These are phyloP conservation scores for Astrothelium macrocarpum DNA, from an alignment of 495 filamentous ascomycete genomes.

Conservation along the genomic window DNA sequence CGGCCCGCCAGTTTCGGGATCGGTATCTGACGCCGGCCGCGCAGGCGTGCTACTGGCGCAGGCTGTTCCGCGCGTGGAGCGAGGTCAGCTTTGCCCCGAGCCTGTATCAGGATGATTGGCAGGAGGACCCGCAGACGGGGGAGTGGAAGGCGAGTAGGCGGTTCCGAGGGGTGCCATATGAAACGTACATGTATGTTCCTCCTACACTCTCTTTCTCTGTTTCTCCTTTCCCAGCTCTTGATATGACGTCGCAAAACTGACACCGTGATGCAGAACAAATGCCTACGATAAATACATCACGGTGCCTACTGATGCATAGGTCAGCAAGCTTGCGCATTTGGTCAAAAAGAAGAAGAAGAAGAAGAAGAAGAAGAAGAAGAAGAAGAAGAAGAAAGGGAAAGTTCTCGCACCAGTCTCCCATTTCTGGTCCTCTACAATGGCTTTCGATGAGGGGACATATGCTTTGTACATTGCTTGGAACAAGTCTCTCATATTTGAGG, in stretches of 20 bases:
- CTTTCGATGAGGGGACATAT: no score
- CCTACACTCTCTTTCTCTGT: no score
- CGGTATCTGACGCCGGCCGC: slow-evolving; percentile 28
- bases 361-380: no score
- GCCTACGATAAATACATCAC: not conserved
- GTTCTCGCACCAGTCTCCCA: no score
- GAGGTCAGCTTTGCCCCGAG: slow-evolving; percentile 2
- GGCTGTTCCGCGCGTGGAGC: slow-evolving; percentile 23
- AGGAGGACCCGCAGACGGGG: not conserved
- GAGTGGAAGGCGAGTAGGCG: not conserved
- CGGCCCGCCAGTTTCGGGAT: slow-evolving; percentile 19
- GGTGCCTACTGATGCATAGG: not conserved
- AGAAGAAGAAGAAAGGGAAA: no score
- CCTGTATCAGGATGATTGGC: not conserved
- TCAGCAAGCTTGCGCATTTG: not conserved
- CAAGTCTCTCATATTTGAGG: no score
- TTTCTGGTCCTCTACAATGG: no score
- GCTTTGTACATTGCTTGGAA: no score
- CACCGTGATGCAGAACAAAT: not conserved
- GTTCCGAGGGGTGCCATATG: not conserved
- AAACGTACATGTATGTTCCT: slow-evolving; percentile 7
- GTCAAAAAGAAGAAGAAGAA: no score
- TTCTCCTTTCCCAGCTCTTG: not conserved
- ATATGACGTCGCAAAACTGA: not conserved
- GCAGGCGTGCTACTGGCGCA: slow-evolving; percentile 28